These are phyloP conservation scores for Alliaria petiolata DNA, from an alignment of 345 rosid genomes.

Conservation along the genomic window DNA sequence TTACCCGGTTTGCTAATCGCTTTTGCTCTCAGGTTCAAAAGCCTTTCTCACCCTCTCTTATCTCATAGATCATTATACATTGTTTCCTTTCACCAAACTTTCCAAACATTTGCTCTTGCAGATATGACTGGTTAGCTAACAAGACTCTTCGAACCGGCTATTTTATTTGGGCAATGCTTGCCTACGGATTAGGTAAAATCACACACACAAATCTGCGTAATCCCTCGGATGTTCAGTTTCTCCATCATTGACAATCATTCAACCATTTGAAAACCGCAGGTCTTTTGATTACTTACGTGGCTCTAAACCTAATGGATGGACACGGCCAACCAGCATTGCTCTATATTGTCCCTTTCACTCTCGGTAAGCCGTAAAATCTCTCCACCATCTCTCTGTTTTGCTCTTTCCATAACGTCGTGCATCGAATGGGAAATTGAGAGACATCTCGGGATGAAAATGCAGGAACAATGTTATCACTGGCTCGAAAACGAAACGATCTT, in stretches of 20 bases:
- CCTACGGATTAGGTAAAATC: slow-evolving; percentile 85
- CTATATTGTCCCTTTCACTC: slow-evolving; percentile 90
- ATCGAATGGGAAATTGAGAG: background rate
- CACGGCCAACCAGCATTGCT: slow-evolving; percentile 95
- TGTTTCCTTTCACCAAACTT: slow-evolving; percentile 9
- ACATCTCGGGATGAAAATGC: slow-evolving; percentile 10
- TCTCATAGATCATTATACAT: background rate
- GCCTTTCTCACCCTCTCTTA: background rate
- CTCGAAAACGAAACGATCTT: slow-evolving; percentile 71
- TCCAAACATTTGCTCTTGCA: slow-evolving; percentile 31
- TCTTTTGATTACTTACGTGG: slow-evolving; percentile 91
- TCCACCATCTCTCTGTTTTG: background rate
- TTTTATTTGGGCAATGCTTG: slow-evolving; percentile 91
- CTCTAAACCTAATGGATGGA: slow-evolving; percentile 93
- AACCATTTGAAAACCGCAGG: slow-evolving; percentile 43
- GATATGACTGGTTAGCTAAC: slow-evolving; percentile 89
- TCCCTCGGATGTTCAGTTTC: slow-evolving; percentile 19
- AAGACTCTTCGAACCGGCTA: slow-evolving; percentile 85
- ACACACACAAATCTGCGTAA: background rate
- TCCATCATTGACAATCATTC: background rate
- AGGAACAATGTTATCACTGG: slow-evolving; percentile 75
- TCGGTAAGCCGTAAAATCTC: slow-evolving; percentile 46
- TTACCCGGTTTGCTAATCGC: slow-evolving; percentile 88
- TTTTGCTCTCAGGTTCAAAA: slow-evolving; percentile 78
- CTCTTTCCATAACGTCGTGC: slow-evolving; percentile 22